Base-by-base conservation (phyloP, 176 grass and related monocot genomes). In the Coix lacrymajobi region DNA sequence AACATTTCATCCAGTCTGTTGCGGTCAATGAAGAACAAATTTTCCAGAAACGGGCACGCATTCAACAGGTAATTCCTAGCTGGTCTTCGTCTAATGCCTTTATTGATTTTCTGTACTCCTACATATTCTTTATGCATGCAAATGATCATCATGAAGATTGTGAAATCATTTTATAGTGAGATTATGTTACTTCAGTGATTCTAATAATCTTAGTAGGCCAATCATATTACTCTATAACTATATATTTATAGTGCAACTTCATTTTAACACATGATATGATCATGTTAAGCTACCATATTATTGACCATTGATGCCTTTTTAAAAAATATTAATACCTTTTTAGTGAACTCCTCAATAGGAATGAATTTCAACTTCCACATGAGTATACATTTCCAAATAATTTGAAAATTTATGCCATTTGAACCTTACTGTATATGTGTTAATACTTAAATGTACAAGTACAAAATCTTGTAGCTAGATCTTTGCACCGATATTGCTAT, bases 1-100 rank as follows among this genome's bases (percentile, higher is more conserved):
- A 95, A 64, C 92, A 98, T 85, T 98, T 98, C 45, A 93, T 95
- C 84, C 96, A 93, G 66, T 87, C 91, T 60, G 91, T 90, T 95
- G 87, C 92, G 46, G 38, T 95, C 66, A 77, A 95, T 44, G 96
- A 98, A 93, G 96, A 95, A 48, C 88, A 95, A 88, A 98, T 98
- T 93, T 98, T 98, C 77, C 92, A 82, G 89, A 98, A 98, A 85
- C 90, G 92, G 57, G 43, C 89, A 85, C 86, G 96, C 74, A 95
- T 98, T 92, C 92, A 98, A 62, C 87, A 98, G 96, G 96, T 98
- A 84, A 30, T 82, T 87, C 66, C 46, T 75, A 81, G 58, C 36
- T 78, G 40, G 25, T 79, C 46, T 30, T 39, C 17, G 69, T 29
- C 72, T 20, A 40, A 70, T 83, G 40, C 30, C 39, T n/a, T 72